Conservation (phyloP, 352 stramenopile genomes). For the Phytophthora pisi region DNA sequence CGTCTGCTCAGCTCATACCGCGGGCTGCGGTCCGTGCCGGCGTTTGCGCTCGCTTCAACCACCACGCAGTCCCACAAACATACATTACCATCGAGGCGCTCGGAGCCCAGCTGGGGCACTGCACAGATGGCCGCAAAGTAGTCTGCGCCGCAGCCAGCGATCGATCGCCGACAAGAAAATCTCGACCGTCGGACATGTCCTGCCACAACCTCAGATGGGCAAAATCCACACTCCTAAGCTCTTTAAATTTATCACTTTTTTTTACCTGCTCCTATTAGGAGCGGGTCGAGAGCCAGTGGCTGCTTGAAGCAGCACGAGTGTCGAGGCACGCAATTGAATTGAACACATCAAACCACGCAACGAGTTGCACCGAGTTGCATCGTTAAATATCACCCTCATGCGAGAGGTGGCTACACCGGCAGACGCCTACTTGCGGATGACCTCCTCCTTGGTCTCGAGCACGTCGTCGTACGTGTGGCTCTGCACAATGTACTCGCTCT, state of each 20-base stretch:
- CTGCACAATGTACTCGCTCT: constrained; percentile 86
- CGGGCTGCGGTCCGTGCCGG: neutral
- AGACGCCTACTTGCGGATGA: constrained; percentile 62
- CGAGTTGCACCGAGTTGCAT: constrained; percentile 6
- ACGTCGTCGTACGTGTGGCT: constrained; percentile 77
- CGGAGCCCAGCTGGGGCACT: neutral
- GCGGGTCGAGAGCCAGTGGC: constrained; percentile 1
- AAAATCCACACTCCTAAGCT: neutral
- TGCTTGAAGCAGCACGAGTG: constrained; percentile 2
- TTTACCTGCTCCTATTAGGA: no score
- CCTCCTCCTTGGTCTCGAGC: constrained; percentile 69
- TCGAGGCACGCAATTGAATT: constrained; percentile 2
- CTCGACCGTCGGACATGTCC: neutral
- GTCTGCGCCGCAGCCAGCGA: no score
- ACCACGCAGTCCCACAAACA: neutral
- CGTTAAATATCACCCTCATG: constrained; percentile 39
- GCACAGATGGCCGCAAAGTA: no score
- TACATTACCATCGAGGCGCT: neutral
- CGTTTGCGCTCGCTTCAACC: neutral
- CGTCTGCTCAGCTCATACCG: neutral
- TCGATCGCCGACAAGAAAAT: neutral
- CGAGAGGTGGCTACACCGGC: constrained; percentile 1
- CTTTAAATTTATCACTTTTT: no score
- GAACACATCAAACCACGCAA: constrained; percentile 17
- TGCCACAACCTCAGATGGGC: constrained; percentile 10